These are phyloP conservation scores for Rhododendron williamsianum DNA, from an alignment of 148 eudicot species.

Conservation along the genomic window DNA sequence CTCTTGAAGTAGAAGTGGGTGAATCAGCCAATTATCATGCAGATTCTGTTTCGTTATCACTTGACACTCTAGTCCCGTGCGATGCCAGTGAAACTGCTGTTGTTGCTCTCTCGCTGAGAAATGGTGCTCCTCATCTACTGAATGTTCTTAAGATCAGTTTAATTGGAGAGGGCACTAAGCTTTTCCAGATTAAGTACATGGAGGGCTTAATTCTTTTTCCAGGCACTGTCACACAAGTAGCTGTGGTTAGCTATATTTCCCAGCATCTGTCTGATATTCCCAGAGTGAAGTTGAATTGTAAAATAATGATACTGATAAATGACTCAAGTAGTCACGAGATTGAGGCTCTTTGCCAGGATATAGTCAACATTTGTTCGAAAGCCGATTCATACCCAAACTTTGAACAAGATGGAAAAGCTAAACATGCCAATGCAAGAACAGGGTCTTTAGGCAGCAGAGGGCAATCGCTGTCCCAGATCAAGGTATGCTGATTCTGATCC, in stretches of 20 bases:
- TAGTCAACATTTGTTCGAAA: conserved; percentile 37
- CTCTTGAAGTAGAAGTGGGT: conserved; percentile 48
- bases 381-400: conserved; percentile 20
- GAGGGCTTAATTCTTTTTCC: conserved; percentile 76
- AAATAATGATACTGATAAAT: conserved; percentile 48
- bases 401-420: conserved; percentile 20
- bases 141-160: conserved; percentile 42
- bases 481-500: conserved; percentile 41
- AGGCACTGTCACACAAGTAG: conserved; percentile 52
- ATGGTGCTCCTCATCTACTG: conserved; percentile 39
- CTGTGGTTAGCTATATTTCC: conserved; percentile 38
- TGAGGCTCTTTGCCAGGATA: conserved; percentile 53
- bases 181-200: conserved; percentile 46
- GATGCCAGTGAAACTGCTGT: conserved; percentile 35
- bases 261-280: conserved; percentile 16
- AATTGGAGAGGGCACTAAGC: conserved; percentile 31
- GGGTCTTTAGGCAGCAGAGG: conserved; percentile 19
- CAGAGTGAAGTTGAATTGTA: conserved; percentile 34
- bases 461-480: conserved; percentile 19
- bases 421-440: conserved; percentile 20
- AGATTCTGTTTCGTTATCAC: conserved; percentile 35
- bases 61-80: conserved; percentile 36
- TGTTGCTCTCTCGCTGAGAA: conserved; percentile 47
- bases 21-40: conserved; percentile 18
- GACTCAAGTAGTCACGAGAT: conserved; percentile 45